A percentile compares a stretch with the other conserved stretches of the same genome.
phyloP scores from a whole-genome alignment of 306 rosid genomes.

The Coriaria nepalensis region DNA sequence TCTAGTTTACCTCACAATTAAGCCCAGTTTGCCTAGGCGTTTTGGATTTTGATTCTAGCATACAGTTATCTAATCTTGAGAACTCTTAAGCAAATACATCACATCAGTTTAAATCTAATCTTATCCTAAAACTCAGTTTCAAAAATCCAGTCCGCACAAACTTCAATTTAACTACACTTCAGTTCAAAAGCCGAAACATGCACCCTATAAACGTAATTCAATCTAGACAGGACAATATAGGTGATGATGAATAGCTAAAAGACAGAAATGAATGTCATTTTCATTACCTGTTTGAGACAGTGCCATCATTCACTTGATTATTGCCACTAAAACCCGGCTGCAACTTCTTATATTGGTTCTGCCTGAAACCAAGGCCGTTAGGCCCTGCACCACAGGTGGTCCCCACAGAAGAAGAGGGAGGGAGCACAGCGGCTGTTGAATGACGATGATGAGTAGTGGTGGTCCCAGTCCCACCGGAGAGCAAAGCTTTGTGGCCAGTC shows the following conservation, averaged over 20 bases:
- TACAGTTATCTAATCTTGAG: too few species aligned
- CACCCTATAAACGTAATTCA: background rate
- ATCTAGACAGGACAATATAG: too few species aligned
- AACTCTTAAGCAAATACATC: too few species aligned
- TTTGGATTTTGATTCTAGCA: too few species aligned
- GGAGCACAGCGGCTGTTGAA: conserved; percentile 23
- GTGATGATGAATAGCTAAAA: too few species aligned
- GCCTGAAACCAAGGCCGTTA: conserved; percentile 9
- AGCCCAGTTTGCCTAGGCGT: too few species aligned
- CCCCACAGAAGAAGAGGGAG: conserved; percentile 12
- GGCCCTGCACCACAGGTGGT: conserved; percentile 17
- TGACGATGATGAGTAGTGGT: background rate
- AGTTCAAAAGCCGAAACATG: background rate
- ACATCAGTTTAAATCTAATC: too few species aligned
- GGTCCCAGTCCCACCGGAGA: conserved; percentile 11
- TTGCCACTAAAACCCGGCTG: conserved; percentile 17
- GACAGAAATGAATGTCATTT: background rate
- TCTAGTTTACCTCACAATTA: too few species aligned
- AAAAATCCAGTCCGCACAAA: too few species aligned
- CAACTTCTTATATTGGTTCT: conserved; percentile 27
- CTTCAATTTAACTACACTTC: too few species aligned
- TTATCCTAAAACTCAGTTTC: too few species aligned
- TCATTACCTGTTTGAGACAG: conserved; percentile 26
- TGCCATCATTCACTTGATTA: conserved; percentile 14
- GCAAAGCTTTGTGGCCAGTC: conserved; percentile 32